A percentile compares a stretch with the other conserved stretches of the same genome.
Evolutionary conservation across 768 basidiomycete genomes (phyloP).

Genomic region (Kwoniella newhampshirensis): DNA sequence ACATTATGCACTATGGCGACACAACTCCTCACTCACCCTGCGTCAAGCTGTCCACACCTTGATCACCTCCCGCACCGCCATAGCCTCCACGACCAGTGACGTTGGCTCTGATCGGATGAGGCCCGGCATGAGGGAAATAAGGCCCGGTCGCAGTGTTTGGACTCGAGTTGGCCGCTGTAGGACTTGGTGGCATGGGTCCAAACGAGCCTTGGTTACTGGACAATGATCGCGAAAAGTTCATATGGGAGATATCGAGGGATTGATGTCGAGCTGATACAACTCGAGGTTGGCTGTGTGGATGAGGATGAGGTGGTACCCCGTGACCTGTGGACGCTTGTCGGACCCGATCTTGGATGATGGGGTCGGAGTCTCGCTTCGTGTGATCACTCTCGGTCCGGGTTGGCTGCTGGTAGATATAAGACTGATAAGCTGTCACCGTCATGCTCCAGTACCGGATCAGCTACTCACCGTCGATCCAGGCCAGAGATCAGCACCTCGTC

Average conservation of each 20-base stretch:
- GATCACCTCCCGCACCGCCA: constrained; percentile 5
- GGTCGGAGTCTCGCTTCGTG: constrained; percentile 42
- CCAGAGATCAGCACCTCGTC: constrained; percentile 23
- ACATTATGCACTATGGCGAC: background rate
- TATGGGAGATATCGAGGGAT: constrained; percentile 44
- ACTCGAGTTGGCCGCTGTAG: constrained; percentile 23
- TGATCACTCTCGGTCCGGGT: constrained; percentile 21
- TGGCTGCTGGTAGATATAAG: constrained; percentile 1
- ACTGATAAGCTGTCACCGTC: constrained; percentile 9
- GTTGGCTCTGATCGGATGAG: constrained; percentile 20
- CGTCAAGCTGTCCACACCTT: constrained; percentile 25
- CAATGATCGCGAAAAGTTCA: constrained; percentile 35
- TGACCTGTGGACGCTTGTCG: constrained; percentile 31
- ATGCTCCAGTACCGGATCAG: background rate
- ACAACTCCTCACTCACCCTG: constrained; percentile 23
- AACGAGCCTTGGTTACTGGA: constrained; percentile 17
- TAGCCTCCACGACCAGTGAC: constrained; percentile 19
- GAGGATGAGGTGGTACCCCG: constrained; percentile 14
- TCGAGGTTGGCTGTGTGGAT: constrained; percentile 21
- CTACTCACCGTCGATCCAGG: constrained; percentile 22
- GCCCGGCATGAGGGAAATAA: constrained; percentile 29
- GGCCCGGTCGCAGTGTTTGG: constrained; percentile 43
- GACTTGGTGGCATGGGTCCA: constrained; percentile 28
- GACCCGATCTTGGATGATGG: constrained; percentile 37
- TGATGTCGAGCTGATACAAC: constrained; percentile 33